Percentiles rank a stretch among this genome's conserved stretches.
phyloP scores from a whole-genome alignment of 805 yeast species.

The Brettanomyces custersianus region DNA sequence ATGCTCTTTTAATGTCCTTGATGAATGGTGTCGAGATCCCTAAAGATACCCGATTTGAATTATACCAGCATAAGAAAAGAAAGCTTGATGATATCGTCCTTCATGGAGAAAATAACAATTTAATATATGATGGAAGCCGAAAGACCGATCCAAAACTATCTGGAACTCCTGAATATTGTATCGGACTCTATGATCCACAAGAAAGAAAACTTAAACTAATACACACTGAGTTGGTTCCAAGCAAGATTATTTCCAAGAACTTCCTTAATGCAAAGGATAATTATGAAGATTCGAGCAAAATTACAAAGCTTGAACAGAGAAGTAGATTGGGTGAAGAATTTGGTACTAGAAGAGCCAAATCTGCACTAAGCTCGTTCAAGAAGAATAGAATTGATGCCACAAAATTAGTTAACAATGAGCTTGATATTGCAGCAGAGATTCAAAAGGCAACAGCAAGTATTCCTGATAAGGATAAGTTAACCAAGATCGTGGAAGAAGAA shows the following conservation, averaged over 20 bases:
- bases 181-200: slow-evolving; percentile 73
- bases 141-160: not conserved
- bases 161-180: slow-evolving; percentile 46
- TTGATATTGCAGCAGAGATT: slow-evolving; percentile 77
- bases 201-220: slow-evolving; percentile 55
- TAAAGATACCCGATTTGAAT: slow-evolving; percentile 46
- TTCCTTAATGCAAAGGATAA: slow-evolving; percentile 6
- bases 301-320: slow-evolving; percentile 38
- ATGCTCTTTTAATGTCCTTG: slow-evolving; percentile 57
- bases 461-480: slow-evolving; percentile 64
- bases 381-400: slow-evolving; percentile 84
- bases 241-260: slow-evolving; percentile 29
- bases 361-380: slow-evolving; percentile 72
- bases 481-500: slow-evolving; percentile 40
- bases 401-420: slow-evolving; percentile 56
- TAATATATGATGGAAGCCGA: slow-evolving; percentile 64
- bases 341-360: slow-evolving; percentile 94
- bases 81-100: slow-evolving; percentile 34
- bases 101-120: slow-evolving; percentile 70
- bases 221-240: slow-evolving; percentile 10
- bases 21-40: slow-evolving; percentile 71
- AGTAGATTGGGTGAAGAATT: slow-evolving; percentile 89
- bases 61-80: slow-evolving; percentile 42
- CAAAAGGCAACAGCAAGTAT: slow-evolving; percentile 58
- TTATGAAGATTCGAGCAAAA: slow-evolving; percentile 3